Percentiles rank a stretch among this genome's conserved stretches.
phyloP scores from a whole-genome alignment of 2,329 filamentous ascomycete genomes.

The Fusarium torreyae region DNA sequence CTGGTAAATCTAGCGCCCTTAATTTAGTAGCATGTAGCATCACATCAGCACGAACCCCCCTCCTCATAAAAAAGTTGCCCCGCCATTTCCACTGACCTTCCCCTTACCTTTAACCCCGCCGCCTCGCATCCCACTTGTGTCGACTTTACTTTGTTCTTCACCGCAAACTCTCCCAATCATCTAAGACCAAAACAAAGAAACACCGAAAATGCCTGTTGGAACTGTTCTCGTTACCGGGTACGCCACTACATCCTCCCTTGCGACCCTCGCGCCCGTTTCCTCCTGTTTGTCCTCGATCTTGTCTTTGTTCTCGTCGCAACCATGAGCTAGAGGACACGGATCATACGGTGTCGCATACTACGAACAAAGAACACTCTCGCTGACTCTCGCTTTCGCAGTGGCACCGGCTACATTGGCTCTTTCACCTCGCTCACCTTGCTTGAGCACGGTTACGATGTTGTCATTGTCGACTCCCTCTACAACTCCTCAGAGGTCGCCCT shows the following conservation, averaged over 20 bases:
- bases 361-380: slow-evolving; percentile 35
- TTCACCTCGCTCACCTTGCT: slow-evolving; percentile 95
- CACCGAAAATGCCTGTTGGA: slow-evolving; percentile 78
- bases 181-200: slow-evolving; percentile 46
- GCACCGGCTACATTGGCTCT: slow-evolving; percentile 98
- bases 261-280: slow-evolving; percentile 3
- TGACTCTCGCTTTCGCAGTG: slow-evolving; percentile 69
- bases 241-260: slow-evolving; percentile 43
- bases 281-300: slow-evolving; percentile 11
- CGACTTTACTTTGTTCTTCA: slow-evolving; percentile 36
- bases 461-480: slow-evolving; percentile 97
- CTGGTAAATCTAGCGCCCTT: slow-evolving; percentile 8
- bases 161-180: slow-evolving; percentile 36
- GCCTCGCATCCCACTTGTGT: slow-evolving; percentile 27
- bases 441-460: slow-evolving; percentile 94
- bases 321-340: slow-evolving; percentile 7
- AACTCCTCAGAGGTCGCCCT: slow-evolving; percentile 94
- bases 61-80: slow-evolving; percentile 38
- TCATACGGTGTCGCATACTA: slow-evolving; percentile 25
- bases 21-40: slow-evolving; percentile 28
- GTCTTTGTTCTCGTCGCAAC: slow-evolving; percentile 38
- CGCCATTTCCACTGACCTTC: slow-evolving; percentile 29
- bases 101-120: slow-evolving; percentile 37
- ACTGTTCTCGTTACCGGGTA: slow-evolving; percentile 95
- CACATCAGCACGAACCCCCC: slow-evolving; percentile 31